phyloP scores from a whole-genome alignment of 768 basidiomycete genomes.

The Daedaleopsis nitida region DNA sequence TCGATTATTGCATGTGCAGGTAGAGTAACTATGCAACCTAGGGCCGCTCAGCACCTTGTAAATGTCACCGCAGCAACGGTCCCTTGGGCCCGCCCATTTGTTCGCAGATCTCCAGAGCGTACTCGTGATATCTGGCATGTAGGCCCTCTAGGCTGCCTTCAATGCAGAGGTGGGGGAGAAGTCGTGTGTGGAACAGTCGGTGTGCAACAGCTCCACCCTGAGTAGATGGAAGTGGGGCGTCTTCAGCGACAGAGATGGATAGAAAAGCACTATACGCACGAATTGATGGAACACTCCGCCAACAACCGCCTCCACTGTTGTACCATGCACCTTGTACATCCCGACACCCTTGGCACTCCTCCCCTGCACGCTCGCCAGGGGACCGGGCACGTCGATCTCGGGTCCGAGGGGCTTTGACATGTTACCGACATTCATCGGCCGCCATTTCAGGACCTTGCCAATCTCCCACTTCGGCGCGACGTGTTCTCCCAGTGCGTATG shows the following conservation, averaged over 20 bases:
- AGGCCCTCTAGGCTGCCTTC: constrained; percentile 31
- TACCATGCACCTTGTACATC: constrained; percentile 76
- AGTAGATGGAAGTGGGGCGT: not conserved
- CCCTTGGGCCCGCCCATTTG: constrained; percentile 53
- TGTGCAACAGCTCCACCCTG: constrained; percentile 45
- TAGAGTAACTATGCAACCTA: constrained; percentile 15
- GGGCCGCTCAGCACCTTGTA: constrained; percentile 3
- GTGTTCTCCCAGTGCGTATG: constrained; percentile 71
- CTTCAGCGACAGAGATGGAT: not conserved
- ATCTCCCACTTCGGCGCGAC: constrained; percentile 78
- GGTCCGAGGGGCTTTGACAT: constrained; percentile 17
- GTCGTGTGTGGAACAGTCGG: constrained; percentile 43
- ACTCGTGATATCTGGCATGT: constrained; percentile 48
- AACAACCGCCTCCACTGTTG: constrained; percentile 72
- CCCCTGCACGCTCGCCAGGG: constrained; percentile 9
- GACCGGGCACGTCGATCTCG: constrained; percentile 13
- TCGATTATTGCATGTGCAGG: constrained; percentile 17
- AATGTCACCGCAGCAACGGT: constrained; percentile 28
- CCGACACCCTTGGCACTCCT: constrained; percentile 48
- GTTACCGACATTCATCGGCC: constrained; percentile 42
- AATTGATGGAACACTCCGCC: constrained; percentile 82
- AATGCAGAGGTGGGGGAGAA: constrained; percentile 40
- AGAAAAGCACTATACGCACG: constrained; percentile 45
- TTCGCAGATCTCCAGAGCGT: constrained; percentile 44
- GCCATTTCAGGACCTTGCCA: constrained; percentile 75